These are phyloP conservation scores for Kregervanrija pseudodelftensis DNA, from an alignment of 805 yeast species.

Conservation along the genomic window DNA sequence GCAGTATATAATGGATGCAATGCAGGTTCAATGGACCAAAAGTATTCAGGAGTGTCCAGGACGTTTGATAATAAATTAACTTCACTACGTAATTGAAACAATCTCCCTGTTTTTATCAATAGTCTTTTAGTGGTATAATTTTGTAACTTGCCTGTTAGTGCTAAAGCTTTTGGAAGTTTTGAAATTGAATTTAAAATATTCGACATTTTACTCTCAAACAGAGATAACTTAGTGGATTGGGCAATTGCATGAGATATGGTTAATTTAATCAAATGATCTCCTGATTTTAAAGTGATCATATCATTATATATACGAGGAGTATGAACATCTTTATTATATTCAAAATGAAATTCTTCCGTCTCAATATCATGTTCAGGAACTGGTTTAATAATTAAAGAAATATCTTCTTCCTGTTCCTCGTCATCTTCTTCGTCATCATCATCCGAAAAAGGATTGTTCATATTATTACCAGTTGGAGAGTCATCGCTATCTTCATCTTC, in stretches of 20 bases:
- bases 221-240: constrained; percentile 84
- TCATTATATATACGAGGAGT: constrained; percentile 80
- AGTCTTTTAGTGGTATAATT: constrained; percentile 72
- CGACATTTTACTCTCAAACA: constrained; percentile 89
- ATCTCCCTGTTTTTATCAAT: constrained; percentile 79
- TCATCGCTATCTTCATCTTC: constrained; percentile 31
- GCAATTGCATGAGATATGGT: constrained; percentile 96
- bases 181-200: constrained; percentile 76
- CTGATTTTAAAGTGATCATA: constrained; percentile 82
- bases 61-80: constrained; percentile 88
- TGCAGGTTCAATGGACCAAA: constrained; percentile 95
- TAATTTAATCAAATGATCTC: constrained; percentile 86
- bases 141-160: constrained; percentile 83
- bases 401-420: constrained; percentile 9
- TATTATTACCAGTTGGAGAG: background rate
- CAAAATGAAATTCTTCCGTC: constrained; percentile 79
- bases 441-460: constrained; percentile 2
- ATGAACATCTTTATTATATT: constrained; percentile 42
- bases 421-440: constrained; percentile 5
- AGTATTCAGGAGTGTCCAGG: constrained; percentile 90
- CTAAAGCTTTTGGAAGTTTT: constrained; percentile 82
- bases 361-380: constrained; percentile 85
- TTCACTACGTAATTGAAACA: constrained; percentile 87
- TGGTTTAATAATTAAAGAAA: constrained; percentile 58
- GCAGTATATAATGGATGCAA: constrained; percentile 88